A percentile compares a stretch with the other conserved stretches of the same genome.
phyloP scores from a whole-genome alignment of 2,329 filamentous ascomycete genomes.

The Hyphodiscus sp. region DNA sequence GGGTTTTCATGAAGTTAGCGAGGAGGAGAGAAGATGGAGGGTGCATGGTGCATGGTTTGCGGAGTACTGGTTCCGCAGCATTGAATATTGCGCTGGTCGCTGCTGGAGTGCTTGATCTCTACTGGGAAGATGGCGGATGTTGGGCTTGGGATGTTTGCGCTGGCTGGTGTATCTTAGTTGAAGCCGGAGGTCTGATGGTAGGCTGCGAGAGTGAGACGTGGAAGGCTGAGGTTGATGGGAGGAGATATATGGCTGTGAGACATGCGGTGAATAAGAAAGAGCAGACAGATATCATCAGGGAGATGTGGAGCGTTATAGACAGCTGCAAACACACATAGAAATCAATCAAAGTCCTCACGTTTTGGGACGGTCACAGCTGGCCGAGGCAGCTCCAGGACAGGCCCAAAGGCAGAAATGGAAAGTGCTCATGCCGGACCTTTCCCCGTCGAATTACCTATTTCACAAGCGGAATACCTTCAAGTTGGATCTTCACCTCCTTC shows the following conservation, averaged over 20 bases:
- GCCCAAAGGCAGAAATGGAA: too few relatives aligned
- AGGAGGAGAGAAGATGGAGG: slow-evolving; percentile 53
- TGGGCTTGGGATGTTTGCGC: slow-evolving; percentile 80
- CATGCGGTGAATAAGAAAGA: slow-evolving; percentile 42
- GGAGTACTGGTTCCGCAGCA: slow-evolving; percentile 64
- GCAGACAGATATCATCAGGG: slow-evolving; percentile 52
- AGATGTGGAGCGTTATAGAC: slow-evolving; percentile 22
- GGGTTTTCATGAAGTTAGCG: slow-evolving; percentile 26
- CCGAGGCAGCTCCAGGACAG: too few relatives aligned
- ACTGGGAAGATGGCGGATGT: slow-evolving; percentile 75
- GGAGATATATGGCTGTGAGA: slow-evolving; percentile 55
- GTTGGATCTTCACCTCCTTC: too few relatives aligned
- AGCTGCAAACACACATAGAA: too few relatives aligned
- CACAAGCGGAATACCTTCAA: too few relatives aligned
- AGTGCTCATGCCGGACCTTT: too few relatives aligned
- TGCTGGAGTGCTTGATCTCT: slow-evolving; percentile 61
- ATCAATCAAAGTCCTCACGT: too few relatives aligned
- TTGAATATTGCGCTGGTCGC: slow-evolving; percentile 68
- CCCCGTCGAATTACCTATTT: too few relatives aligned
- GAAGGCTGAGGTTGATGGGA: slow-evolving; percentile 48
- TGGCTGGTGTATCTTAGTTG: slow-evolving; percentile 65
- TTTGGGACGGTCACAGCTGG: too few relatives aligned
- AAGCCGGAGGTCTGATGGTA: slow-evolving; percentile 65
- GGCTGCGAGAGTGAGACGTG: slow-evolving; percentile 66
- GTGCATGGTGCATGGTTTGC: slow-evolving; percentile 66